Base-by-base conservation (phyloP, 768 basidiomycete genomes). In the Kondoa subrosea region DNA sequence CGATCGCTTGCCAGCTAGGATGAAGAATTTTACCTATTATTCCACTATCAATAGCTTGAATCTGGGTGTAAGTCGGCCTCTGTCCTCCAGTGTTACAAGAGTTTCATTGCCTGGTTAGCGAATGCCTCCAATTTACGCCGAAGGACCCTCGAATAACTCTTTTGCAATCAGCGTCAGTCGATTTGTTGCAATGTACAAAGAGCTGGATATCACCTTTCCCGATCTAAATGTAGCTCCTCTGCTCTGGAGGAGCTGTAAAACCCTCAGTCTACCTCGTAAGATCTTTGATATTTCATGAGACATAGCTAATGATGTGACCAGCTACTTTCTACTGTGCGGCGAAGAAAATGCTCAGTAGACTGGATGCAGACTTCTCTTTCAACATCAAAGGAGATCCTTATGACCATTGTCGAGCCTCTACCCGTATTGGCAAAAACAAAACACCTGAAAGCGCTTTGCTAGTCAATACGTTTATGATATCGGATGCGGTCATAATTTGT, bases 171-270 rank as follows among this genome's bases (percentile, higher is more conserved):
- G 25, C 1, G 34, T 66, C 33, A 67, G n/a, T 3, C 25, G 56
- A 14, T 69, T 69, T 56, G 66, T 65, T 4, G 57, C 34, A 2
- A 26, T 69, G 34, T 58, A 60, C n/a, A 21, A 31, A 3, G 32
- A 1, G 3, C 26, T 27, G 15, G 66, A 56, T 29, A 29, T 69
- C 58, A 67, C 58, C 21, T 67, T 69, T 33, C 69, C 69, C 33
- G 69, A 67, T 25, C 34, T 67, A 3, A 69, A 69, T 34, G 67
- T 65, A 29, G 66, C 50, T 21, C 69, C 69, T 1, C 26, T 69
- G 26, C 34, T 69, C 17, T 69, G 65, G 65, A 58, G 61, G 30
- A 4, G 12, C 17, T 58, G 61, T 17, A 31, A 57, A 50, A 33
- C 33, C 4, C 14, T 64, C 21, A 27, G 31, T 31, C 61, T 69